Percentiles rank a stretch among this genome's conserved stretches.
Conservation (phyloP, 2,329 filamentous ascomycete genomes). For the Amauroascus niger region DNA sequence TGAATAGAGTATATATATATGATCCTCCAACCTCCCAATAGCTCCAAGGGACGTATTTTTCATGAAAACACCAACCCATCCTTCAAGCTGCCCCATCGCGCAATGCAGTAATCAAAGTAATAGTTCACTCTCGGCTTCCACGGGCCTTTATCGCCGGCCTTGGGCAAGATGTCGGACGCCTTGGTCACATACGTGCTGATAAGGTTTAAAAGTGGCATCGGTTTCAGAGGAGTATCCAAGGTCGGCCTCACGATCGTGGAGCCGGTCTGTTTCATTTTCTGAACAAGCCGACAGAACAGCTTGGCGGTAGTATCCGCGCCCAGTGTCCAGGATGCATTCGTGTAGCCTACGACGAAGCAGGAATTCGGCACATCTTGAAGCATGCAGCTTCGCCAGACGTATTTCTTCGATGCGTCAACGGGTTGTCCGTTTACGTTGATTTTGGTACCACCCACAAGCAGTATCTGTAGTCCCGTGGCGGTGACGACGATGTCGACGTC, state of each 20-base stretch:
- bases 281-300: constrained; percentile 32
- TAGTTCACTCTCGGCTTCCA: constrained; percentile 35
- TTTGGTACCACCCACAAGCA: constrained; percentile 30
- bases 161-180: constrained; percentile 28
- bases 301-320: constrained; percentile 37
- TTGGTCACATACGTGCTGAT: constrained; percentile 35
- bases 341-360: constrained; percentile 36
- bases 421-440: constrained; percentile 30
- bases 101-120: constrained; percentile 32
- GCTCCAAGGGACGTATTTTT: not conserved
- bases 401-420: constrained; percentile 17
- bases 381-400: constrained; percentile 37
- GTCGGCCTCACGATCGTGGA: constrained; percentile 25
- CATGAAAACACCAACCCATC: constrained; percentile 24
- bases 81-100: constrained; percentile 29
- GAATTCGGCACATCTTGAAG: constrained; percentile 39
- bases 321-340: constrained; percentile 39
- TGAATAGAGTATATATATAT: not conserved
- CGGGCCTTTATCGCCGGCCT: constrained; percentile 32
- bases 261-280: constrained; percentile 25
- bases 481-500: constrained; percentile 37
- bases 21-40: not conserved
- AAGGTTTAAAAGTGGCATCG: constrained; percentile 29
- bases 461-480: constrained; percentile 37
- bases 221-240: constrained; percentile 22